A percentile compares a stretch with the other conserved stretches of the same genome.
Conservation (phyloP, 1,284 basidiomycete genomes). For the Ceratobasidium sp. region DNA sequence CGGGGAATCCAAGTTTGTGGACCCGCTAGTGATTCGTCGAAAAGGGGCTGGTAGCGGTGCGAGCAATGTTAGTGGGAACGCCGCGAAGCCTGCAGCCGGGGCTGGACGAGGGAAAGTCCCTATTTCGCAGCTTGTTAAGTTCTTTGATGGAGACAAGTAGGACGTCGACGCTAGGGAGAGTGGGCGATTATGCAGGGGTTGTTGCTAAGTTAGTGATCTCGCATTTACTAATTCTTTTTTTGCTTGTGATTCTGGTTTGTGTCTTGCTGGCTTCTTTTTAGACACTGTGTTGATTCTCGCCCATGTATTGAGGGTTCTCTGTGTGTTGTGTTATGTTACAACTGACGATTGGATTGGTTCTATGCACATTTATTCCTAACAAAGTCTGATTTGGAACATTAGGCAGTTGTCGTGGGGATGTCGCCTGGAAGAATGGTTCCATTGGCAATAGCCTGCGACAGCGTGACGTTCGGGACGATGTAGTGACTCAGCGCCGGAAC, state of each 20-base stretch:
- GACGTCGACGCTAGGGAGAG: not conserved
- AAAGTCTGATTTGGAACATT: slow-evolving; percentile 1
- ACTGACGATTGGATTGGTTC: slow-evolving; percentile 8
- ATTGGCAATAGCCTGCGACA: slow-evolving; percentile 33
- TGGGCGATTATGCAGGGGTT: no score
- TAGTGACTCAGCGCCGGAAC: slow-evolving; percentile 30
- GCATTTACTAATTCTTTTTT: not conserved
- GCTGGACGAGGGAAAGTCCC: slow-evolving; percentile 72
- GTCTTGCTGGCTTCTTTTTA: slow-evolving; percentile 1
- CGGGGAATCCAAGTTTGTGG: slow-evolving; percentile 66
- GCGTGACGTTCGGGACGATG: slow-evolving; percentile 22
- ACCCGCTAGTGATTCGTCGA: slow-evolving; percentile 75
- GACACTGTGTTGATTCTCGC: not conserved
- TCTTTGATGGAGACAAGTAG: slow-evolving; percentile 78
- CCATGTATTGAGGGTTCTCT: not conserved
- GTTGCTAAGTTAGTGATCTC: no score
- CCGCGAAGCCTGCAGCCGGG: slow-evolving; percentile 27
- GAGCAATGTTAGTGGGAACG: slow-evolving; percentile 9
- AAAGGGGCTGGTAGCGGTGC: slow-evolving; percentile 61
- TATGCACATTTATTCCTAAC: not conserved
- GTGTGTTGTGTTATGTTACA: slow-evolving; percentile 15
- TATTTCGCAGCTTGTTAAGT: slow-evolving; percentile 81
- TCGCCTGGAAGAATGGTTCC: slow-evolving; percentile 33
- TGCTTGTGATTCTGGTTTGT: slow-evolving; percentile 20
- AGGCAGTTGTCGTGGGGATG: not conserved